A percentile compares a stretch with the other conserved stretches of the same genome.
phyloP scores from a whole-genome alignment of 1,284 basidiomycete genomes.

The Ustanciosporium gigantosporum region DNA sequence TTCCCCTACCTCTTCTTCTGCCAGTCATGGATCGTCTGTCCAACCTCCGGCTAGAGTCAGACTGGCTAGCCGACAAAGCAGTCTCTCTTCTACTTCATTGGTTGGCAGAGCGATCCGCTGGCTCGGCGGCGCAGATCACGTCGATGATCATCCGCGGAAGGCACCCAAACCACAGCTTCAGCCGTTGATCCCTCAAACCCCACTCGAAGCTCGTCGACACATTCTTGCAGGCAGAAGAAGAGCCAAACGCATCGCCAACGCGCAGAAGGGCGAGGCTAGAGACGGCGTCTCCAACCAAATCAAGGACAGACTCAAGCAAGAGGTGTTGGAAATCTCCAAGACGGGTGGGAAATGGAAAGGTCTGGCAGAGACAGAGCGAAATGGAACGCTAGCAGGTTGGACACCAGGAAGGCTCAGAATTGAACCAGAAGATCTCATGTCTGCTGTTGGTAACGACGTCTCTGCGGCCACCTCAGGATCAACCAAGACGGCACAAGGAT shows the following conservation, averaged over 20 bases:
- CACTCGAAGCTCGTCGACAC: constrained; percentile 61
- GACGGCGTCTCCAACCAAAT: constrained; percentile 39
- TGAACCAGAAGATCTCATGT: constrained; percentile 16
- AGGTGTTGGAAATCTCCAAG: constrained; percentile 39
- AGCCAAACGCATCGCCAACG: constrained; percentile 53
- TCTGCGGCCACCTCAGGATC: constrained; percentile 1
- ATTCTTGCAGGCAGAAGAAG: constrained; percentile 61
- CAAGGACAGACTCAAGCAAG: constrained; percentile 42
- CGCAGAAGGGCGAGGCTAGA: constrained; percentile 39
- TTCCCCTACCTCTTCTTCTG: constrained; percentile 3
- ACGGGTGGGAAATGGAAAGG: constrained; percentile 26
- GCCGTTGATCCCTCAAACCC: constrained; percentile 51
- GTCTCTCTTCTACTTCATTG: constrained; percentile 5
- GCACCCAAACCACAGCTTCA: constrained; percentile 44
- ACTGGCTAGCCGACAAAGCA: constrained; percentile 38
- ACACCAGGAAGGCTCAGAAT: constrained; percentile 25
- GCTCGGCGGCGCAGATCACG: not conserved
- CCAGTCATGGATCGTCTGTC: not conserved
- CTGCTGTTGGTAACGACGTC: constrained; percentile 11
- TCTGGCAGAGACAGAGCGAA: constrained; percentile 17
- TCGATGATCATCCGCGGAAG: no score
- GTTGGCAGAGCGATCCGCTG: constrained; percentile 1
- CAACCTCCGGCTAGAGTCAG: constrained; percentile 30
- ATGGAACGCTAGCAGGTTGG: constrained; percentile 6
- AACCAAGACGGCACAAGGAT: constrained; percentile 17